Evolutionary conservation across 2,329 filamentous ascomycete species (phyloP).

Genomic region (Diaporthe sp.): DNA sequence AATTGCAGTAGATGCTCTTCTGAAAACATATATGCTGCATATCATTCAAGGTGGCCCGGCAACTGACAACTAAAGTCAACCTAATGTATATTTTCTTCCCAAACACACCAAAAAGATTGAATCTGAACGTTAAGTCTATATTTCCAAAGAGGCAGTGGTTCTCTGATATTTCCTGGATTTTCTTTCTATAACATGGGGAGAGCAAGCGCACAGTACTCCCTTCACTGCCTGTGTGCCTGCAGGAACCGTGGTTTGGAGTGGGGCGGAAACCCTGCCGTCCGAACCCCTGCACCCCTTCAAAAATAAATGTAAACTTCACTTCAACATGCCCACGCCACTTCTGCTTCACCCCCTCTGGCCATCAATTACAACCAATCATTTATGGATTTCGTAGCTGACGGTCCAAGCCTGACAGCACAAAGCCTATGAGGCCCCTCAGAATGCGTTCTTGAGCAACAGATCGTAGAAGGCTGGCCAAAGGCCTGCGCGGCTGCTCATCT

Average conservation of each 20-base stretch:
- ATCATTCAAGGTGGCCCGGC: too few species aligned
- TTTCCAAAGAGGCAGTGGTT: too few species aligned
- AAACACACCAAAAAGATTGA: too few species aligned
- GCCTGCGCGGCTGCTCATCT: neutral
- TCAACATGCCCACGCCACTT: neutral
- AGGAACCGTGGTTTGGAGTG: neutral
- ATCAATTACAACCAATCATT: neutral
- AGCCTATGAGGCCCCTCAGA: neutral
- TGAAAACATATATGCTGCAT: neutral
- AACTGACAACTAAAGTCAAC: neutral
- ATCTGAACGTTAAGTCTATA: neutral
- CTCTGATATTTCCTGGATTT: too few species aligned
- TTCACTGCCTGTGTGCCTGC: neutral
- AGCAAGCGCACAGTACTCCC: neutral
- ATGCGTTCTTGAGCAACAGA: neutral
- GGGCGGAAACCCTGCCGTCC: neutral
- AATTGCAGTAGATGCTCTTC: neutral
- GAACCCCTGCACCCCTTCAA: neutral
- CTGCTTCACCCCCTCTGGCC: neutral
- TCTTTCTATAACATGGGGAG: too few species aligned
- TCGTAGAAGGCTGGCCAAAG: neutral
- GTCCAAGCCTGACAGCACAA: neutral
- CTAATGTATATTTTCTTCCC: too few species aligned
- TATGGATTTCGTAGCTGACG: too few species aligned
- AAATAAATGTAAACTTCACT: constrained; percentile 30